phyloP scores from a whole-genome alignment of 345 rosid genomes.

The Carallia brachiata region DNA sequence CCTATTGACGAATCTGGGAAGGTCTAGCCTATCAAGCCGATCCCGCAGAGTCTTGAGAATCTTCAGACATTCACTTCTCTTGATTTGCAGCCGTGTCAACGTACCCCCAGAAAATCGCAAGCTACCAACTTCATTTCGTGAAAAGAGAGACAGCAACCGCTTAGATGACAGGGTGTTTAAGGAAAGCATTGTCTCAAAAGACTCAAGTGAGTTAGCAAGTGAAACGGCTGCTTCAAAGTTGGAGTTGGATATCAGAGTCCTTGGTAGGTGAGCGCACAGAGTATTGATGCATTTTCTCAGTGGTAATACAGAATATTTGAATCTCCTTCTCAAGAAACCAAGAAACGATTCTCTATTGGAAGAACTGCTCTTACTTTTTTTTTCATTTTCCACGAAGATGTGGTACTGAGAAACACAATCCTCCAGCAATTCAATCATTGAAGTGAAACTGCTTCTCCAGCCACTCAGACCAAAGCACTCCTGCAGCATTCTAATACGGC shows the following conservation, averaged over 20 bases:
- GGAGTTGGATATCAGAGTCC: constrained; percentile 17
- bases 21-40: constrained; percentile 21
- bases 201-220: constrained; percentile 23
- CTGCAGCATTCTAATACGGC: constrained; percentile 33
- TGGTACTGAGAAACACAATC: constrained; percentile 25
- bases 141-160: not conserved
- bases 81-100: not conserved
- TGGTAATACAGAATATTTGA: not conserved
- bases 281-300: constrained; percentile 23
- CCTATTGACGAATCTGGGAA: constrained; percentile 20
- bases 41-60: constrained; percentile 11
- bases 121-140: not conserved
- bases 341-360: constrained; percentile 24
- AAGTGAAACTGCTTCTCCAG: constrained; percentile 23
- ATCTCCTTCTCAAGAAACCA: constrained; percentile 23
- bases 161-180: constrained; percentile 20
- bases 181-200: constrained; percentile 21
- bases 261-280: constrained; percentile 36
- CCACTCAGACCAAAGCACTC: constrained; percentile 31
- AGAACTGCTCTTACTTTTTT: not conserved
- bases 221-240: constrained; percentile 8
- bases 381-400: constrained; percentile 26
- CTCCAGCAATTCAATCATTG: constrained; percentile 29
- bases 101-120: not conserved
- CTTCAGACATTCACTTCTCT: constrained; percentile 30